Base-by-base conservation (phyloP, 805 yeast species). In the Jamesozyma piceae region DNA sequence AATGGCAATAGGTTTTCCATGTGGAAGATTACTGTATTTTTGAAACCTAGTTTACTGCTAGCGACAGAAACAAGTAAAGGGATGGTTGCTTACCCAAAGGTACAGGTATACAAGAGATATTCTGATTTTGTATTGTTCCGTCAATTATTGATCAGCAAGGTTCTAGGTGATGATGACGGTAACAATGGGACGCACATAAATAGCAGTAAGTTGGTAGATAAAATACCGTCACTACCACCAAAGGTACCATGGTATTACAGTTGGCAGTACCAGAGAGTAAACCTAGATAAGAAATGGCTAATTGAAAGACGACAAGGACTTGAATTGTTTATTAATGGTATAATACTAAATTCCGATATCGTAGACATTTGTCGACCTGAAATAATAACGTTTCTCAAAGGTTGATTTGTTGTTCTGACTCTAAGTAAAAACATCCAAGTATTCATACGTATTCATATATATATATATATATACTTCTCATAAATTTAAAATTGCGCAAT, bases 101-200 rank as follows among this genome's bases (percentile, higher is more conserved):
- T 82, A 17, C 56, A 63, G 36, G 52, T 77, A 3, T 73, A 76
- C 54, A 76, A 74, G 55, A 58, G 95, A 31, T 85, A 81, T 58
- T 72, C 77, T 29, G 90, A 84, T 36, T 74, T 85, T 46, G 78
- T 63, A 32, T 47, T 44, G 27, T 66, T 85, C 29, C 66, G 80
- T 21, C 51, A 51, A 1, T 46, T 50, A 4, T 57, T 82, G 18
- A 28, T 53, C 51, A 22, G n/a, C 6, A 43, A 30, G 35, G n/a
- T 39, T 34, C 54, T 24, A 36, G 46, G 26, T 5, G n/a, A n/a
- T n/a, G n/a, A n/a, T n/a, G n/a, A n/a, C n/a, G n/a, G n/a, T n/a
- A n/a, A n/a, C n/a, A n/a, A n/a, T n/a, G n/a, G n/a, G n/a, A n/a
- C n/a, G n/a, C n/a, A n/a, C n/a, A n/a, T n/a, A n/a, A n/a, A n/a